Base-by-base conservation (phyloP, 768 basidiomycete species). In the Cystoderma amianthinum region DNA sequence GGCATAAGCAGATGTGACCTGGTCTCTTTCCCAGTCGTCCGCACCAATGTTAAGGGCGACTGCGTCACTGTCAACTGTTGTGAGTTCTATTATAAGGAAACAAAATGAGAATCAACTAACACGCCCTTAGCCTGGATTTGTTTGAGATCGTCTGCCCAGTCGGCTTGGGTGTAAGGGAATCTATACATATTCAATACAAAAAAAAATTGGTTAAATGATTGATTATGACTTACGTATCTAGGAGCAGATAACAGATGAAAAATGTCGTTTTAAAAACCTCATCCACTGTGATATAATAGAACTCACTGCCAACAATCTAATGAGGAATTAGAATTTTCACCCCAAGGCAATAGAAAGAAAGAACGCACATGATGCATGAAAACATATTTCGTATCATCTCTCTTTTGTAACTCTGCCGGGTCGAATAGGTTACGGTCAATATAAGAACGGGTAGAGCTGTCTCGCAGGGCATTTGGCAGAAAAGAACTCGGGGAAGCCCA, bases 41-140 rank as follows among this genome's bases (percentile, higher is more conserved):
- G 61, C 59, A 28, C 82, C 81, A 33, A 82, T 63, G 58, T 85
- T 85, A 21, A 83, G 59, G 0, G 80, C 80, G 41, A 82, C 67
- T 0, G 74, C 17, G 18, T n/a, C n/a, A n/a, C n/a, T n/a, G n/a
- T n/a, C n/a, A n/a, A n/a, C n/a, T n/a, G 21, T 18, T 20, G 20
- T 23, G 18, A 38, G 35, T n/a, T 25, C n/a, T 5, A 22, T 37
- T 28, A 60, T 64, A 35, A 52, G 43, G 12, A 11, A 21, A 24
- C 30, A 22, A 9, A 18, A 23, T 13, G 12, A 24, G 3, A 33
- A 10, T 23, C 20, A 9, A 61, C 69, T 19, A 55, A 72, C 71
- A 69, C 56, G 37, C 69, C 68, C 33, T 60, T 64, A 15, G 65
- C 61, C 12, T 59, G 52, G 22, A 75, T 69, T 33, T 61, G 55